phyloP scores from a whole-genome alignment of 164 flowering plant species.

The Magnolia changhungtana region DNA sequence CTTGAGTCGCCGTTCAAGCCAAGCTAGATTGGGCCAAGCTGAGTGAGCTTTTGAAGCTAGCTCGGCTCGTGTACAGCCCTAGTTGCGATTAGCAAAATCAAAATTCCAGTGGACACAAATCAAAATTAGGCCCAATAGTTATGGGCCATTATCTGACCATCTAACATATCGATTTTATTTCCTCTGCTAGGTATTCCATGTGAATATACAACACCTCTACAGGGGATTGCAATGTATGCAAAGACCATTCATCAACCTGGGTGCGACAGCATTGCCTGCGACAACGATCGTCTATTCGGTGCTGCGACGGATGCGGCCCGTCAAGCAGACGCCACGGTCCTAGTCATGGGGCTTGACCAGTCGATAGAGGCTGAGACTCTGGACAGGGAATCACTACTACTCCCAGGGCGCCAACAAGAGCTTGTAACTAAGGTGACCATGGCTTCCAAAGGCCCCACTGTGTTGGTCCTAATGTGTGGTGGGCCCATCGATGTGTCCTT shows the following conservation, averaged over 20 bases:
- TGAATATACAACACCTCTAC: slow-evolving; percentile 66
- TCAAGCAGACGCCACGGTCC: slow-evolving; percentile 68
- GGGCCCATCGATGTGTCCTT: slow-evolving; percentile 88
- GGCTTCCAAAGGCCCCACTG: slow-evolving; percentile 71
- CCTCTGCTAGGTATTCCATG: slow-evolving; percentile 63
- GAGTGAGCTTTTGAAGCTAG: too few relatives aligned
- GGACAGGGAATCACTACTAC: slow-evolving; percentile 58
- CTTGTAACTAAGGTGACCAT: slow-evolving; percentile 59
- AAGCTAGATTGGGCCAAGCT: too few relatives aligned
- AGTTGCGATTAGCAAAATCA: too few relatives aligned
- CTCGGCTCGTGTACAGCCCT: too few relatives aligned
- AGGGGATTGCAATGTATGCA: slow-evolving; percentile 61
- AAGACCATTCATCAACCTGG: slow-evolving; percentile 59
- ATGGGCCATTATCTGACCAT: too few relatives aligned
- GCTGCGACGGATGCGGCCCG: slow-evolving; percentile 64
- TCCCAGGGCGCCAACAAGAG: slow-evolving; percentile 85
- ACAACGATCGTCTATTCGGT: slow-evolving; percentile 33
- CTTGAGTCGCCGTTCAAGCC: too few relatives aligned
- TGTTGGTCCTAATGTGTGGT: slow-evolving; percentile 81
- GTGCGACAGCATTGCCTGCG: slow-evolving; percentile 60
- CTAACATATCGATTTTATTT: neutral
- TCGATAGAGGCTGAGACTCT: slow-evolving; percentile 73
- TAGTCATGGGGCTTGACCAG: slow-evolving; percentile 91
- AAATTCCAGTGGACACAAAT: too few relatives aligned
- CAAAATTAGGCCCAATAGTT: too few relatives aligned